These are phyloP conservation scores for Schizopora paradoxa DNA, from an alignment of 1,284 basidiomycete genomes.

Conservation along the genomic window DNA sequence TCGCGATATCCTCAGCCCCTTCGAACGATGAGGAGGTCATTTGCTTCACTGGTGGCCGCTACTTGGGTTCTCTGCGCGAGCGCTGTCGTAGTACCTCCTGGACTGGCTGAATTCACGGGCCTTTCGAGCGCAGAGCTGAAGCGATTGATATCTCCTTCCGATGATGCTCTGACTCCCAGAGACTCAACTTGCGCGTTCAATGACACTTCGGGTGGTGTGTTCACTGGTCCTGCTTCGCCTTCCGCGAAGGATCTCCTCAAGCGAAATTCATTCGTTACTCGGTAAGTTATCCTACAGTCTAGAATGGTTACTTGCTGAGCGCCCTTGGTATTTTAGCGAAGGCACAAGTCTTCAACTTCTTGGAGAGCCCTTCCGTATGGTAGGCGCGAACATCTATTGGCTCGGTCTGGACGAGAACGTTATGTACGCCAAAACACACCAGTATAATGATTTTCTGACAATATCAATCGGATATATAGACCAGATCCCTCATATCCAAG, in stretches of 20 bases:
- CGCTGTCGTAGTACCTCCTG: neutral
- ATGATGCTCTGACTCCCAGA: too few relatives aligned
- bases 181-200: neutral
- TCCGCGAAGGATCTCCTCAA: neutral
- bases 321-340: neutral
- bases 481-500: conserved; percentile 28
- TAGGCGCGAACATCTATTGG: conserved; percentile 28
- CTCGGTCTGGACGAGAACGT: conserved; percentile 26
- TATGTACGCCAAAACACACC: conserved; percentile 22
- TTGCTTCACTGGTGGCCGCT: neutral
- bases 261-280: neutral
- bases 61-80: neutral
- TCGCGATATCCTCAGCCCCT: neutral
- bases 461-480: conserved; percentile 16
- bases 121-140: neutral
- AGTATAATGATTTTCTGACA: conserved; percentile 23
- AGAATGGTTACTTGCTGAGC: neutral
- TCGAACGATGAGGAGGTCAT: neutral
- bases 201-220: neutral
- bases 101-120: neutral
- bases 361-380: neutral
- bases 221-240: neutral
- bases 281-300: neutral
- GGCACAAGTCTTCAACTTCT: neutral
- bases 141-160: neutral